Percentiles rank a stretch among this genome's conserved stretches.
Evolutionary conservation across 2,329 filamentous ascomycete genomes (phyloP).

Genomic region (Trichoderma gracile): DNA sequence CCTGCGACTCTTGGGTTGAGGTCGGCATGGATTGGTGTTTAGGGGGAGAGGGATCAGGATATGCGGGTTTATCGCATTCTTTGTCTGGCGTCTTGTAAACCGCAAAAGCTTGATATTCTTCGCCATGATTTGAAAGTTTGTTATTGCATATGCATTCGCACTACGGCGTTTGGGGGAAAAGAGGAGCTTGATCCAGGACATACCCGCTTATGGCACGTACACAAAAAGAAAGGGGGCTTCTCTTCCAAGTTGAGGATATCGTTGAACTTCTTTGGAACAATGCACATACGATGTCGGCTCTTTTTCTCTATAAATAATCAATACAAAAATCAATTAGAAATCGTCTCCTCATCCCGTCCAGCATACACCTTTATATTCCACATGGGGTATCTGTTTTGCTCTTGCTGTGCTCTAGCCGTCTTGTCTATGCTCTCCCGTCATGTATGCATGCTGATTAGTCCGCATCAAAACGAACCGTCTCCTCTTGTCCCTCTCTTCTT

Average conservation of each 20-base stretch:
- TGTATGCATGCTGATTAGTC: neutral
- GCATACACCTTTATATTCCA: slow-evolving; percentile 17
- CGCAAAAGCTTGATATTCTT: neutral
- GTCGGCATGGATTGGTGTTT: too few relatives aligned
- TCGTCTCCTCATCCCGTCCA: neutral
- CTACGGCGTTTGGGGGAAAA: slow-evolving; percentile 17
- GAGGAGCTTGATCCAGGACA: neutral
- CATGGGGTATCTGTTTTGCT: slow-evolving; percentile 10
- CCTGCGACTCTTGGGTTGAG: slow-evolving; percentile 59
- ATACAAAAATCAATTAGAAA: too few relatives aligned
- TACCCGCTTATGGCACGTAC: slow-evolving; percentile 12
- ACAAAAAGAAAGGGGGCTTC: neutral
- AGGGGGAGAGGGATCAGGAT: too few relatives aligned
- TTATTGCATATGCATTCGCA: neutral
- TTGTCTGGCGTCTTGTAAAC: neutral
- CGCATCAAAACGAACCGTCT: neutral
- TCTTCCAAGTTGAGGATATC: neutral
- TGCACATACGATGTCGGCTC: neutral
- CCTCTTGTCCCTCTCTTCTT: neutral
- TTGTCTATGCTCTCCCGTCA: slow-evolving; percentile 11
- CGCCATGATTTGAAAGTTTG: neutral
- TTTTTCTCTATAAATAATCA: neutral
- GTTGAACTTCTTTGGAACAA: too few relatives aligned
- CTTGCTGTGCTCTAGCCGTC: slow-evolving; percentile 3
- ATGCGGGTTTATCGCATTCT: too few relatives aligned